phyloP scores from a whole-genome alignment of 148 eudicot genomes.

The Cornus suecica region DNA sequence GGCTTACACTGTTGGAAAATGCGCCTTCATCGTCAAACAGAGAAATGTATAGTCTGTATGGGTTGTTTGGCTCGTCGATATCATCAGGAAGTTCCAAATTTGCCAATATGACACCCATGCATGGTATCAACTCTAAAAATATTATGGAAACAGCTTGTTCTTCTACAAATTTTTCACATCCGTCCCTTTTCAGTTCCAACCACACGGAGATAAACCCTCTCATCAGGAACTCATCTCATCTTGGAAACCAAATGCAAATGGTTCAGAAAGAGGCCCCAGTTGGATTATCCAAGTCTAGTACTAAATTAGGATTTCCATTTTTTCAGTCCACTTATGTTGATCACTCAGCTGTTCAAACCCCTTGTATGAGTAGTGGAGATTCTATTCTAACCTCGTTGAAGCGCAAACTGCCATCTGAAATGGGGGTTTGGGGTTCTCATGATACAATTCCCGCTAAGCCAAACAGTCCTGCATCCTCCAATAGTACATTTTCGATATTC shows the following conservation, averaged over 20 bases:
- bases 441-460: constrained; percentile 5
- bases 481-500: constrained; percentile 2
- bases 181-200: constrained; percentile 16
- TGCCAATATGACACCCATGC: constrained; percentile 3
- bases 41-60: constrained; percentile 21
- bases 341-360: constrained; percentile 10
- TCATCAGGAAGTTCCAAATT: constrained; percentile 29
- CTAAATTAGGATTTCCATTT: constrained; percentile 2
- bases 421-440: not conserved
- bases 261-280: constrained; percentile 12
- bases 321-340: not conserved
- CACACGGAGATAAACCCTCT: not conserved
- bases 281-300: not conserved
- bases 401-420: constrained; percentile 12
- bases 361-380: constrained; percentile 15
- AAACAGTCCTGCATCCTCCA: constrained; percentile 13
- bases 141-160: constrained; percentile 7
- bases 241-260: constrained; percentile 14
- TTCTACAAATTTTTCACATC: constrained; percentile 8
- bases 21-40: constrained; percentile 32
- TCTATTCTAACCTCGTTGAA: constrained; percentile 19
- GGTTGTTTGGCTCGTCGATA: constrained; percentile 29
- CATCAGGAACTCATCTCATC: not conserved
- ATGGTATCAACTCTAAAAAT: constrained; percentile 3
- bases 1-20: constrained; percentile 24